Base-by-base conservation (phyloP, 441 rosid genomes). In the Geranium incanum region DNA sequence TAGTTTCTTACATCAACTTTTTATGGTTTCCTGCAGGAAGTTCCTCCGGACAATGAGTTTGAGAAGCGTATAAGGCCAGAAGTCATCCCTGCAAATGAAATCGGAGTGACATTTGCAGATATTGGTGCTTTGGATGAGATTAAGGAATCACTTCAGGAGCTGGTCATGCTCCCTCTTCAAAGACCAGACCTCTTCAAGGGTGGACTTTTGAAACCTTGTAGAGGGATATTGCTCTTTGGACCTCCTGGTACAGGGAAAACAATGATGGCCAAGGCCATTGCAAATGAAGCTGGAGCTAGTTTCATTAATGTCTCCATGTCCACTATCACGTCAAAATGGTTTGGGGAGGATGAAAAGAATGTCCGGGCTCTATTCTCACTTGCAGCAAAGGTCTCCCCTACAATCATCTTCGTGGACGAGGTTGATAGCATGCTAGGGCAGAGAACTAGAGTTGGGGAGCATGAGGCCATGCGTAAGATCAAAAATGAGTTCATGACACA, bases 211-310 rank as follows among this genome's bases (percentile, higher is more conserved):
- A 95, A 92, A 77, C 99, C 99, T 16, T 95, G 99, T 73, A 84
- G 93, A 83, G 99, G 99, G 65, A 95, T 95, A 72, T 74, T 92
- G 79, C 96, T 95, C 67, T 92, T 95, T 71, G 99, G 99, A 18
- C 98, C 98, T 69, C 99, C 99, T 23, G 99, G 99, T 76, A 95
- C 98, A 0, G 99, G 99, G n/a, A 95, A 95, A 81, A 95, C 98
- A 72, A 95, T 95, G 99, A 87, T 95, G 74, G 98, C 98, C 9
- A 92, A 92, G 83, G 99, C 99, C 75, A 90, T 92, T 69, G 99
- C 99, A 0, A 90, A 92, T 68, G 99, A 95, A 84, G 99, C 99
- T 36, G 97, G 98, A 75, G 98, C 99, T 63, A 92, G 98, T 81
- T 95, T 95, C 84, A 95, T 95, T 74, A 95, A 95, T 50, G 99